These are phyloP conservation scores for Hansenula sp. DNA, from an alignment of 1,139 yeast species.

Conservation along the genomic window DNA sequence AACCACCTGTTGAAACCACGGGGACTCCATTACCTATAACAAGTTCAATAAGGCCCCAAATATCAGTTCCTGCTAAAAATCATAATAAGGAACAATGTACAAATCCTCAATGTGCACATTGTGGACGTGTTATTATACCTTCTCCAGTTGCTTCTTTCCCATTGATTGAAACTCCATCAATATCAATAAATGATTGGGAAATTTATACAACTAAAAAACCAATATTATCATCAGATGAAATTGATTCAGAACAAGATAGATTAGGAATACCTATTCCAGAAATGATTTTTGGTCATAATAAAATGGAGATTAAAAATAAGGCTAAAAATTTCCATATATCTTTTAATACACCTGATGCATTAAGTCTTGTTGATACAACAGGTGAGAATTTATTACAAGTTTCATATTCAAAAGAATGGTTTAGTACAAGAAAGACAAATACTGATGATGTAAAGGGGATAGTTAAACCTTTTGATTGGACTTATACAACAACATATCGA, in stretches of 20 bases:
- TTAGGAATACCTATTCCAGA: conserved; percentile 87
- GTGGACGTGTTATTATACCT: conserved; percentile 72
- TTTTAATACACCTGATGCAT: conserved; percentile 79
- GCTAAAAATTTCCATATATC: conserved; percentile 41
- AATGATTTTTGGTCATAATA: conserved; percentile 94
- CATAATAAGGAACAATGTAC: conserved; percentile 27
- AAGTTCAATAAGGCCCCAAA: not conserved
- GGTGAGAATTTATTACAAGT: conserved; percentile 57
- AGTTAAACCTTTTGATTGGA: conserved; percentile 93
- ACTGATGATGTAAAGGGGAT: conserved; percentile 29
- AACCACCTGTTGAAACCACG: conserved; percentile 9
- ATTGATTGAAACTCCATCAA: conserved; percentile 58
- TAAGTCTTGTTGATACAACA: conserved; percentile 55
- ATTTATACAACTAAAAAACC: conserved; percentile 72
- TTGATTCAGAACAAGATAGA: conserved; percentile 55
- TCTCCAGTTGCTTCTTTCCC: conserved; percentile 66
- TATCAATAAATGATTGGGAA: conserved; percentile 69
- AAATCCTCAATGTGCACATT: conserved; percentile 48
- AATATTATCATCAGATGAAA: conserved; percentile 67
- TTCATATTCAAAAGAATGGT: conserved; percentile 89
- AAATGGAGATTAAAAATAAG: conserved; percentile 45
- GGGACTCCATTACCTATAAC: conserved; percentile 7
- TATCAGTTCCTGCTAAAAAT: conserved; percentile 19
- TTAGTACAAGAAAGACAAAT: conserved; percentile 50
- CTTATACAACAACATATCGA: conserved; percentile 75